Percentiles rank a stretch among this genome's conserved stretches.
These are phyloP conservation scores for Cladosporium sp. DNA, from an alignment of 2,329 filamentous ascomycete genomes.

Conservation along the genomic window DNA sequence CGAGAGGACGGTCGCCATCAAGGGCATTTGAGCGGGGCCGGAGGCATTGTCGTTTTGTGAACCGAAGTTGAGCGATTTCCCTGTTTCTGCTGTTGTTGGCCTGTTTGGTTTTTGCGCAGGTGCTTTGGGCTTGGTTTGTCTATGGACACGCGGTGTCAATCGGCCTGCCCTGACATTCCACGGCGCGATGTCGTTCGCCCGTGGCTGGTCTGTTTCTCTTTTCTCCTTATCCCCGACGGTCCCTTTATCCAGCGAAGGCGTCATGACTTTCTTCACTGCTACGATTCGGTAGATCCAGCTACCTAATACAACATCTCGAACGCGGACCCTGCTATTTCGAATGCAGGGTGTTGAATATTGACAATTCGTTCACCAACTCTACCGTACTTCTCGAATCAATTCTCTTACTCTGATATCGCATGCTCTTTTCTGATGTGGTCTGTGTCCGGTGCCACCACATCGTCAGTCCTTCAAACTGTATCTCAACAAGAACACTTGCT, in stretches of 20 bases:
- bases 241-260: slow-evolving; percentile 11
- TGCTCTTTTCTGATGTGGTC: too few species aligned
- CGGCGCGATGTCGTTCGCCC: too few species aligned
- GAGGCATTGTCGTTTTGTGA: background rate
- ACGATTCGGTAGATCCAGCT: background rate
- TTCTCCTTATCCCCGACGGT: background rate
- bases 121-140: background rate
- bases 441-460: too few species aligned
- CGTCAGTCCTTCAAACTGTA: too few species aligned
- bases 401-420: too few species aligned
- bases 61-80: background rate
- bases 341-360: too few species aligned
- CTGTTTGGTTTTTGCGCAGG: too few species aligned
- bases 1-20: slow-evolving; percentile 90
- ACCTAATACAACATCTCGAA: background rate
- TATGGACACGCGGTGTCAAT: background rate
- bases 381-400: too few species aligned
- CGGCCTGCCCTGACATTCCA: background rate
- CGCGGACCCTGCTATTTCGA: too few species aligned
- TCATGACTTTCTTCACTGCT: background rate
- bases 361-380: too few species aligned
- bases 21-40: slow-evolving; percentile 59
- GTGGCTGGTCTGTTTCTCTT: background rate
- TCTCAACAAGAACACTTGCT: too few species aligned
- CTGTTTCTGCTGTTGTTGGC: background rate